Evolutionary conservation across 305 asterid genomes (phyloP).

Genomic region (Fraxinus paxiana): DNA sequence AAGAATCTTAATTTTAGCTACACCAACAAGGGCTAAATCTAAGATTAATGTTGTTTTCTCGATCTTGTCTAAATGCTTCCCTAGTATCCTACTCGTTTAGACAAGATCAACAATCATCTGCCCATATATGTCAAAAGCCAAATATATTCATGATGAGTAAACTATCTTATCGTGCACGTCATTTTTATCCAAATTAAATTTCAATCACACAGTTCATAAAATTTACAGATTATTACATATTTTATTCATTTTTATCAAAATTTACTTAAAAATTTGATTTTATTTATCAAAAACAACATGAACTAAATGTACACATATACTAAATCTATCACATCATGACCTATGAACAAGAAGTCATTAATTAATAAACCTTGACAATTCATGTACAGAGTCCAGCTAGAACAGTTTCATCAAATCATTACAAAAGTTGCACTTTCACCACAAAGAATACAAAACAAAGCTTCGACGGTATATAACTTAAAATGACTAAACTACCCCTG

Average conservation of each 20-base stretch:
- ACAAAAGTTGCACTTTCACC: background rate
- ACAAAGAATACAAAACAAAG: background rate
- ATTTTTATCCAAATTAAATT: background rate
- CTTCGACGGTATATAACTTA: background rate
- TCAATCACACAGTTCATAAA: too few species aligned
- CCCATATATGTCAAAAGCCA: background rate
- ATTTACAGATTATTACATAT: too few species aligned
- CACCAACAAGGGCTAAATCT: background rate
- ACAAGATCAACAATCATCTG: background rate
- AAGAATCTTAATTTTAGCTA: background rate
- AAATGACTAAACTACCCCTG: slow-evolving; percentile 7
- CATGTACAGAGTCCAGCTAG: background rate
- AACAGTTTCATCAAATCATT: background rate
- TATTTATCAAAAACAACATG: background rate
- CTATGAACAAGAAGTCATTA: background rate
- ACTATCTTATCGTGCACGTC: too few species aligned
- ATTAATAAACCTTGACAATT: background rate
- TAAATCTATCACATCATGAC: background rate
- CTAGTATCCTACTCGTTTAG: background rate
- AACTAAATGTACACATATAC: too few species aligned
- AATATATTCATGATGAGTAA: background rate
- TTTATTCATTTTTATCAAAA: background rate
- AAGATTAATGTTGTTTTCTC: background rate
- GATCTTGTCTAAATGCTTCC: background rate
- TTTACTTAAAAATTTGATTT: too few species aligned